Evolutionary conservation across 768 basidiomycete genomes (phyloP), one percentile per base, ranked within the genome.

Genomic region (Lactifluus pinguis): DNA sequence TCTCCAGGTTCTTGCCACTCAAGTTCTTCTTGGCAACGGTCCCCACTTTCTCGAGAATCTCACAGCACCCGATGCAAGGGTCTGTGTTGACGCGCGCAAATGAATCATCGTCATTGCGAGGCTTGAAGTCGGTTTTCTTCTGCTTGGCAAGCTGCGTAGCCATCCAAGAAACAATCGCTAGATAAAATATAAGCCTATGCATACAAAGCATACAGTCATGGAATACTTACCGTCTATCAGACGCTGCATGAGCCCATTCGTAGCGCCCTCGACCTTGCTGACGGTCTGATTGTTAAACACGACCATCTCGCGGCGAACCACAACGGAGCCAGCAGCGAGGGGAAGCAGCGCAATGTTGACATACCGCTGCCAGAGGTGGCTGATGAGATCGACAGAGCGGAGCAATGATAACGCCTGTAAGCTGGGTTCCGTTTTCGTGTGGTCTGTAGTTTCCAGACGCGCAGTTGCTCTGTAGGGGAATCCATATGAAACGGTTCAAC

Each of bases 291-390:
- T 92, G 69, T 95, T 95, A 76, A 89, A 95, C 15, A 90, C 82
- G 6, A 83, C 82, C 91, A 98, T 95, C 72, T 98, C 95, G 21
- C 95, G 82, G 53, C 95, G 83, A 41, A 86, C 81, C 4, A 93
- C 92, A 6, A 95, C 89, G 0, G 89, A 90, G 11, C 86, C 85
- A 59, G 83, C 85, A 0, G 92, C 87, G 15, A 99, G 77, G 0
- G 97, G 95, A 14, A 97, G 77, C 6, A 99, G 73, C 0, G 94
- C 97, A 19, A 91, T 89, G 52, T 88, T 89, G 67, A 92, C 83
- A 72, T 98, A 99, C 70, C 90, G 89, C 69, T 98, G 97, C 95
- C 95, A 98, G 11, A 99, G 81, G 69, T 98, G 92, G 69, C 89
- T 92, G 59, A 95, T 87, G 49, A 95, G 81, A 73, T 95, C 94